Evolutionary conservation across 2,329 filamentous ascomycete genomes (phyloP), one percentile per base, ranked within the genome.

Genomic region (Blumeriella jaapii): DNA sequence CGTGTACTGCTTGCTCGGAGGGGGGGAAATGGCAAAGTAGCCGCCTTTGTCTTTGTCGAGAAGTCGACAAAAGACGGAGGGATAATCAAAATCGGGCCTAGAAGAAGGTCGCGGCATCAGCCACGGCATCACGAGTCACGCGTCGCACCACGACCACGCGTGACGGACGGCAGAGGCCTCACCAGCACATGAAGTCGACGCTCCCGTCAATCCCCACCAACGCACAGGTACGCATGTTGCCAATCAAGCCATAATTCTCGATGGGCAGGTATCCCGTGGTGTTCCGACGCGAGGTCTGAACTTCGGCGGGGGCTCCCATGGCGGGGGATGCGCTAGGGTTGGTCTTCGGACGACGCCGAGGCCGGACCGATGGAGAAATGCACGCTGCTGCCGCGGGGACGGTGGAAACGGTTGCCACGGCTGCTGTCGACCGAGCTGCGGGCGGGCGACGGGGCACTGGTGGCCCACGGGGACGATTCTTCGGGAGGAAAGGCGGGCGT

Each of bases 161-260:
- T n/a, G n/a, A n/a, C n/a, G n/a, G n/a, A n/a, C n/a, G n/a, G n/a
- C n/a, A n/a, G n/a, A n/a, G 30, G 31, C 45, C 65, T 57, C 51
- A 75, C 74, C 79, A 86, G 57, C 79, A 85, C 78, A 85, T 81
- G 48, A 76, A 83, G 53, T 84, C 81, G 38, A 86, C 58, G 45
- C 78, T 79, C 15, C 80, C 80, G 50, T 80, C 74, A 52, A 81
- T 80, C 45, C 77, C 79, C 14, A 82, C 68, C n/a, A 84, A 61
- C 10, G 80, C 79, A 60, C 78, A 82, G 1, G 80, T 86, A 49
- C 77, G 70, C 79, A 86, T 83, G 52, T 85, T 84, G 15, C 81
- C 81, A 49, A 86, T 82, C 57, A 86, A 69, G 36, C 81, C 81
- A 64, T 85, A 85, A 57, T 85, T 73, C 53, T 85, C 80, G 45